These are phyloP conservation scores for Termitomyces heimii DNA, from an alignment of 768 basidiomycete genomes.

Conservation along the genomic window DNA sequence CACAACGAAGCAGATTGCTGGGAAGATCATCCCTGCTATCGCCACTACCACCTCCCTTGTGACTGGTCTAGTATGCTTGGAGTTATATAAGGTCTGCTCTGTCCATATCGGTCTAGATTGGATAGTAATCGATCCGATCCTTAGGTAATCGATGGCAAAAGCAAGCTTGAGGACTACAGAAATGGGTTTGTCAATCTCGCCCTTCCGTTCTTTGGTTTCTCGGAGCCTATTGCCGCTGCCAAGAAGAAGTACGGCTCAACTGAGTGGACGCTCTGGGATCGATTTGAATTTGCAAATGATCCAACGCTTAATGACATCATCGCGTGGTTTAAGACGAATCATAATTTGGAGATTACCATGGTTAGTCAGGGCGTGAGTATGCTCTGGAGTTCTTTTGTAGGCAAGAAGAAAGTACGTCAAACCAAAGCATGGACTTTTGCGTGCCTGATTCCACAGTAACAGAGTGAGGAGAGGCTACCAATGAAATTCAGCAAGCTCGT, in stretches of 20 bases:
- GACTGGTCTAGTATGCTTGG: conserved; percentile 92
- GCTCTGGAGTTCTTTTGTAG: conserved; percentile 94
- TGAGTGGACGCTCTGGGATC: conserved; percentile 98
- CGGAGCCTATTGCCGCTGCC: conserved; percentile 86
- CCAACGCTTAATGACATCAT: conserved; percentile 85
- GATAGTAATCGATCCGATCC: background rate
- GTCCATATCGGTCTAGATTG: background rate
- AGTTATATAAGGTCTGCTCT: conserved; percentile 83
- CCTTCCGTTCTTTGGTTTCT: conserved; percentile 98
- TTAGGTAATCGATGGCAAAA: conserved; percentile 94
- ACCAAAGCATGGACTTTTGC: too few relatives aligned
- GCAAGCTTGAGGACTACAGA: conserved; percentile 91
- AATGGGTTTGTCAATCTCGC: conserved; percentile 98
- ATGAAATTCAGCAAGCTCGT: conserved; percentile 92
- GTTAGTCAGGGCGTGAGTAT: conserved; percentile 96
- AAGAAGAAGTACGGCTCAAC: conserved; percentile 85
- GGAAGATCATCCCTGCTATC: conserved; percentile 99
- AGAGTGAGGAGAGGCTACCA: conserved; percentile 83
- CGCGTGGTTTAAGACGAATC: conserved; percentile 75
- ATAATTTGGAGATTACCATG: conserved; percentile 89
- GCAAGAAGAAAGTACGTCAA: conserved; percentile 79
- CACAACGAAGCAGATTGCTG: conserved; percentile 94
- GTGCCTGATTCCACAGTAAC: background rate
- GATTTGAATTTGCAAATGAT: conserved; percentile 88
- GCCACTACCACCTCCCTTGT: conserved; percentile 97